Percentiles rank a stretch among this genome's conserved stretches.
Evolutionary conservation across 306 rosid genomes (phyloP).

Genomic region (Styphnolobium japonicum): DNA sequence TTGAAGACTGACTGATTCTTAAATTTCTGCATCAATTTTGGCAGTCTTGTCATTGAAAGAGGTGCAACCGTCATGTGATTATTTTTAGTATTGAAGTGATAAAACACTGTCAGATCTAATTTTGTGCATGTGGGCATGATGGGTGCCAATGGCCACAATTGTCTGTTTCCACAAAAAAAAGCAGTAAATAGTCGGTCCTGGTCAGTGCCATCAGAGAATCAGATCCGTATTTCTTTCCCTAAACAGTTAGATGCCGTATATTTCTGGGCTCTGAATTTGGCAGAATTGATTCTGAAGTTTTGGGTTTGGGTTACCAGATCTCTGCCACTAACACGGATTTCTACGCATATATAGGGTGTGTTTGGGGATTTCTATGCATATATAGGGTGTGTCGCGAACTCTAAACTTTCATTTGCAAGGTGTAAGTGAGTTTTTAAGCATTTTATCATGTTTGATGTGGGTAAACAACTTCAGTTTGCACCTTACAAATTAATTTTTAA

Average conservation of each 20-base stretch:
- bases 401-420: too few relatives aligned
- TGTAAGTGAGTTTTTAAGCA: too few relatives aligned
- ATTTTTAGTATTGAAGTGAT: not conserved
- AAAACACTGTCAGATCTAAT: not conserved
- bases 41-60: not conserved
- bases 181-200: not conserved
- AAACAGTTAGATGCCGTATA: not conserved
- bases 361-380: too few relatives aligned
- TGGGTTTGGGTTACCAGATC: not conserved
- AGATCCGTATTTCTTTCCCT: not conserved
- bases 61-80: slow-evolving; percentile 17
- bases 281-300: not conserved
- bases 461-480: too few relatives aligned
- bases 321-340: not conserved
- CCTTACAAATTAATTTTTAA: too few relatives aligned
- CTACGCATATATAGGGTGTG: too few relatives aligned
- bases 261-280: not conserved
- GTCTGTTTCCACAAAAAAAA: not conserved
- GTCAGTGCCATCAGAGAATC: not conserved
- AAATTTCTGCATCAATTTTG: not conserved
- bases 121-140: slow-evolving; percentile 1
- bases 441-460: too few relatives aligned
- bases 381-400: too few relatives aligned
- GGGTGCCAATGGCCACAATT: not conserved
- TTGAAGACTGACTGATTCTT: not conserved